Conservation (phyloP, 1,284 basidiomycete species). For the Laetiporus sulphureus region DNA sequence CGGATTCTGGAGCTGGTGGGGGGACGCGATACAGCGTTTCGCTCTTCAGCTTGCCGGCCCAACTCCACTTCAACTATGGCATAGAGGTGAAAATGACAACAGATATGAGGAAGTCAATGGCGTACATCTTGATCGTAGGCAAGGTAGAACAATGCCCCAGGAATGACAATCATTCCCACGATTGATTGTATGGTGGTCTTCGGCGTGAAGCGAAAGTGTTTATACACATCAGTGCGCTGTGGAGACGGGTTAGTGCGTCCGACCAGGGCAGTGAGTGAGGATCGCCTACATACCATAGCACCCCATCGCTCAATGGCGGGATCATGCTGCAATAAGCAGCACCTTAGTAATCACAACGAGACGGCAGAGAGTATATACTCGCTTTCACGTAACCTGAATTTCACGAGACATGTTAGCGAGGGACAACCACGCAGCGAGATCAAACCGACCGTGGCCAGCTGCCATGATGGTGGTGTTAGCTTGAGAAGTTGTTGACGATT, state of each 20-base stretch:
- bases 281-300: constrained; percentile 48
- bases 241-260: not conserved
- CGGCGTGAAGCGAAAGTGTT: constrained; percentile 73
- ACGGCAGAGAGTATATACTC: no score
- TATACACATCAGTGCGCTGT: constrained; percentile 76
- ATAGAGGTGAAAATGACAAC: not conserved
- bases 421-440: not conserved
- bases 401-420: not conserved
- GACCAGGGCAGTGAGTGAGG: not conserved
- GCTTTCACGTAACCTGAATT: constrained; percentile 19
- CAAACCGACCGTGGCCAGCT: constrained; percentile 34
- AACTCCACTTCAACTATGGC: constrained; percentile 29
- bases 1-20: constrained; percentile 10
- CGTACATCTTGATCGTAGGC: constrained; percentile 29
- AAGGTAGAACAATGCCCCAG: constrained; percentile 36
- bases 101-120: constrained; percentile 8
- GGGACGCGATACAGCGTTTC: constrained; percentile 24
- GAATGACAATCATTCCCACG: constrained; percentile 40
- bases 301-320: constrained; percentile 79
- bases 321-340: constrained; percentile 47
- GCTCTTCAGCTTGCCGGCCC: constrained; percentile 31
- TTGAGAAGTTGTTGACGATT: not conserved
- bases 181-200: constrained; percentile 49
- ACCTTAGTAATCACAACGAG: not conserved
- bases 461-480: constrained; percentile 32